Evolutionary conservation across 768 basidiomycete species (phyloP).

Genomic region (Ephemerocybe angulata): DNA sequence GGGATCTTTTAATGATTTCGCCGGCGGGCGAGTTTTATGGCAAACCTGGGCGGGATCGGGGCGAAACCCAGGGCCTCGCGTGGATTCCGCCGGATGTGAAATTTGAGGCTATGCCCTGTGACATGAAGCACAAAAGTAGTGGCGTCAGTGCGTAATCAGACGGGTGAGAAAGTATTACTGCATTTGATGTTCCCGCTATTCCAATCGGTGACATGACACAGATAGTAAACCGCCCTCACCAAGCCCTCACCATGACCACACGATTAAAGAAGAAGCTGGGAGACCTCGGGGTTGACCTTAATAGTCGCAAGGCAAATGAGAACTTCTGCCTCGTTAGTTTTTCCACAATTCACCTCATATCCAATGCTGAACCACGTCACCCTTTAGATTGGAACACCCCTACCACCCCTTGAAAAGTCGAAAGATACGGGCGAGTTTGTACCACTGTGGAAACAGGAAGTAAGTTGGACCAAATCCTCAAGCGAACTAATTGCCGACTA

Average conservation of each 20-base stretch:
- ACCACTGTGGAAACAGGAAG: slow-evolving; percentile 97
- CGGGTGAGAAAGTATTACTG: no score
- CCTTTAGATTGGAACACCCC: slow-evolving; percentile 82
- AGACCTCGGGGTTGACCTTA: slow-evolving; percentile 70
- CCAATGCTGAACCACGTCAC: slow-evolving; percentile 11
- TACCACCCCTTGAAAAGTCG: slow-evolving; percentile 91
- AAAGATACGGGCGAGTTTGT: slow-evolving; percentile 94
- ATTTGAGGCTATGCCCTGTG: no score
- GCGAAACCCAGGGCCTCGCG: no score
- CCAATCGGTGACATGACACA: no score
- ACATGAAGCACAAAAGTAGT: no score
- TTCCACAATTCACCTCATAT: neutral
- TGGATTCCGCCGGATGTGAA: no score
- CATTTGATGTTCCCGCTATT: no score
- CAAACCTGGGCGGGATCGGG: no score
- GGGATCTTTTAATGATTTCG: no score
- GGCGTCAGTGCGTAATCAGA: no score
- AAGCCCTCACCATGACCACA: slow-evolving; percentile 31
- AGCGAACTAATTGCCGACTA: slow-evolving; percentile 11
- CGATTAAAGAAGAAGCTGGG: slow-evolving; percentile 84
- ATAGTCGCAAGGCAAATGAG: slow-evolving; percentile 70
- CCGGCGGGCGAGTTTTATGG: no score
- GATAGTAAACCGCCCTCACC: no score
- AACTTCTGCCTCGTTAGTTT: slow-evolving; percentile 74
- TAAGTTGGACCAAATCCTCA: slow-evolving; percentile 30